phyloP scores from a whole-genome alignment of 192 early-diverging fungal genomes.

The Dissophora globulifera region DNA sequence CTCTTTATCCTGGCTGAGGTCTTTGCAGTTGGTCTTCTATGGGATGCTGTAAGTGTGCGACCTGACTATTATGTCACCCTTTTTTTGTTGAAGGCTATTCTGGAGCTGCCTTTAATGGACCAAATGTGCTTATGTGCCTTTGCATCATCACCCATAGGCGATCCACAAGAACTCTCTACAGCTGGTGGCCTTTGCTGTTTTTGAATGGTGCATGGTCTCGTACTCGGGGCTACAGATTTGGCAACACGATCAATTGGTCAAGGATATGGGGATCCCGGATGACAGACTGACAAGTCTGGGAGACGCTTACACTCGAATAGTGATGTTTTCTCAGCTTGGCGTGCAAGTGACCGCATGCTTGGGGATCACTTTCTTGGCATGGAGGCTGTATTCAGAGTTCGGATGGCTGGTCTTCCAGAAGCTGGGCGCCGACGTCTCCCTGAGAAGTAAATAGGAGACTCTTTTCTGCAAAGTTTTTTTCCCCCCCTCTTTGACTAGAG shows the following conservation, averaged over 20 bases:
- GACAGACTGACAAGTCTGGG: slow-evolving; percentile 5
- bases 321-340: slow-evolving; percentile 35
- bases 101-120: not conserved
- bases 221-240: slow-evolving; percentile 47
- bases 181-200: slow-evolving; percentile 37
- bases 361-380: slow-evolving; percentile 34
- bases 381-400: slow-evolving; percentile 46
- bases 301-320: slow-evolving; percentile 9
- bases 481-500: too few relatives aligned
- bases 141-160: slow-evolving; percentile 7
- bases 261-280: slow-evolving; percentile 21
- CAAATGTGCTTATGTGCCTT: not conserved
- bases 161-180: slow-evolving; percentile 52
- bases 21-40: slow-evolving; percentile 38
- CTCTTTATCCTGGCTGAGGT: slow-evolving; percentile 41
- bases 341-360: slow-evolving; percentile 14
- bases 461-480: too few relatives aligned
- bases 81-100: not conserved
- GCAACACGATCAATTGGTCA: slow-evolving; percentile 44
- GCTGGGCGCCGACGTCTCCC: slow-evolving; percentile 36
- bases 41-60: slow-evolving; percentile 39
- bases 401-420: slow-evolving; percentile 52
- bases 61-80: too few relatives aligned
- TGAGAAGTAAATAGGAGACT: slow-evolving; percentile 34
- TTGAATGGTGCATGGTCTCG: slow-evolving; percentile 47